phyloP scores from a whole-genome alignment of 805 yeast genomes.

The Grigorovia humatica region DNA sequence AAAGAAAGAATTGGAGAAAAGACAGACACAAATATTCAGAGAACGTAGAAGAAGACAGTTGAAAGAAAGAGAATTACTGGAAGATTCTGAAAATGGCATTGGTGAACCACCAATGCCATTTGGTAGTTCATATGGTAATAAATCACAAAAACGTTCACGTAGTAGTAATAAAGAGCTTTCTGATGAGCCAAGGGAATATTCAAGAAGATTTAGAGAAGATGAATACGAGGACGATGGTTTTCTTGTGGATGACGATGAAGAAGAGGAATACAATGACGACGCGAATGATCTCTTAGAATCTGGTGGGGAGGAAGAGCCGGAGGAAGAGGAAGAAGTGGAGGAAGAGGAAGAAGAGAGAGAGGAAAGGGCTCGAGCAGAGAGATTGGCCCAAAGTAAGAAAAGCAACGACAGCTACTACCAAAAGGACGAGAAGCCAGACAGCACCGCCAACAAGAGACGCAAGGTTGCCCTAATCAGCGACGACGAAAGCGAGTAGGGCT shows the following conservation, averaged over 20 bases:
- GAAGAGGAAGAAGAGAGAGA: slow-evolving; percentile 41
- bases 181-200: slow-evolving; percentile 3
- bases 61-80: slow-evolving; percentile 41
- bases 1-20: slow-evolving; percentile 56
- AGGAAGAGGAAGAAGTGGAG: slow-evolving; percentile 36
- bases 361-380: slow-evolving; percentile 48
- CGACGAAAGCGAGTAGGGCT: slow-evolving; percentile 32
- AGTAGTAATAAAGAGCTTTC: slow-evolving; percentile 2
- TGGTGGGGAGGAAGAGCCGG: slow-evolving; percentile 31
- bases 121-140: slow-evolving; percentile 17
- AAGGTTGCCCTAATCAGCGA: slow-evolving; percentile 24
- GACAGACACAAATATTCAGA: slow-evolving; percentile 51
- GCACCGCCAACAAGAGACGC: slow-evolving; percentile 21
- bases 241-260: slow-evolving; percentile 29
- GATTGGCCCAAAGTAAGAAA: slow-evolving; percentile 44
- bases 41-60: slow-evolving; percentile 55
- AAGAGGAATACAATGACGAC: slow-evolving; percentile 19
- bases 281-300: slow-evolving; percentile 22
- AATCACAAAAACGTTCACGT: slow-evolving; percentile 7
- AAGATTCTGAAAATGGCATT: slow-evolving; percentile 10
- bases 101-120: slow-evolving; percentile 26
- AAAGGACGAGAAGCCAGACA: slow-evolving; percentile 23
- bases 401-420: slow-evolving; percentile 45
- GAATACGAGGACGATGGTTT: slow-evolving; percentile 29
- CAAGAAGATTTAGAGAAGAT: slow-evolving; percentile 13